Evolutionary conservation across 805 yeast genomes (phyloP).

Genomic region (Wickerhamomyces rabaulensis): DNA sequence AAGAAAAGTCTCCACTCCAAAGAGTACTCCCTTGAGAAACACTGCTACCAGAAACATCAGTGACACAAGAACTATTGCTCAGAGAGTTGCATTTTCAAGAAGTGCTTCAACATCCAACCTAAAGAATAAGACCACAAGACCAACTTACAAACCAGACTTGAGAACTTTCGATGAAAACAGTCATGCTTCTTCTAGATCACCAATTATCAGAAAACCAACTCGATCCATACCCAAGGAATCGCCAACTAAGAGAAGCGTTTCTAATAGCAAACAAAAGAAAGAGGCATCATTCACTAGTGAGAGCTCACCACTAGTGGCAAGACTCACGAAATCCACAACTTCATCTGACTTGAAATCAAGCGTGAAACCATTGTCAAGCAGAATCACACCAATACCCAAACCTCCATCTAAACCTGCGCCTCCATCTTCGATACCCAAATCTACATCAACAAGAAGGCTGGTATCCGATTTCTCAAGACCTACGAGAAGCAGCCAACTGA

Average conservation of each 20-base stretch:
- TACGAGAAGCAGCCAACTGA: conserved; percentile 17
- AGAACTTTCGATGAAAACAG: neutral
- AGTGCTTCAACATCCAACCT: neutral
- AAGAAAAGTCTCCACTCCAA: neutral
- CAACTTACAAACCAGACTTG: neutral
- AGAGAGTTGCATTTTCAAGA: neutral
- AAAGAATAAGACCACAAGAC: neutral
- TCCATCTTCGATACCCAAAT: neutral
- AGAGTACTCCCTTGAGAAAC: neutral
- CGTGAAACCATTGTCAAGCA: neutral
- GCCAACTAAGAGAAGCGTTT: conserved; percentile 8
- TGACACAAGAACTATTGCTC: neutral
- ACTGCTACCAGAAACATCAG: no score
- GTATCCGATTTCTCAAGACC: conserved; percentile 13
- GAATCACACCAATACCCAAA: neutral
- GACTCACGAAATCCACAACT: conserved; percentile 22
- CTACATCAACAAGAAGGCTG: conserved; percentile 1
- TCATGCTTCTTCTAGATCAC: neutral
- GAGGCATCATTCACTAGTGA: conserved; percentile 2
- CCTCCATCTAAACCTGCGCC: neutral
- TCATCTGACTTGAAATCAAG: conserved; percentile 14
- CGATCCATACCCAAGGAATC: neutral
- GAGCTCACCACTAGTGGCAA: conserved; percentile 17
- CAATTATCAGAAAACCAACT: neutral
- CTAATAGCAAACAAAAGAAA: neutral